Percentiles rank a stretch among this genome's conserved stretches.
Evolutionary conservation across 352 stramenopile genomes (phyloP).

Genomic region (Pythium aphanidermatum): DNA sequence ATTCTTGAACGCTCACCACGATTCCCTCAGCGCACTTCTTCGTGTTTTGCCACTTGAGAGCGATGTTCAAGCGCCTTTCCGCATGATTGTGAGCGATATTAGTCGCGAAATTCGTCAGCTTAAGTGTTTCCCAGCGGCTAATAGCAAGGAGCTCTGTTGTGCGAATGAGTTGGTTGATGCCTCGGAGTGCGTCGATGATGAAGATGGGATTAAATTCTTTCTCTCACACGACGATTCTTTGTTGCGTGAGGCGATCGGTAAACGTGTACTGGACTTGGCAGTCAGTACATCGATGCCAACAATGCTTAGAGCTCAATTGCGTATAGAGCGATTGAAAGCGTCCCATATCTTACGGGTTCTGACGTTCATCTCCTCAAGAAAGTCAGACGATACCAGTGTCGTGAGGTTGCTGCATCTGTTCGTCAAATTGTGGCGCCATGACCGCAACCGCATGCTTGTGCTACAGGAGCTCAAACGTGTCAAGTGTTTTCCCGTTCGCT

Average conservation of each 20-base stretch:
- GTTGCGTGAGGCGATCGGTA: constrained; percentile 29
- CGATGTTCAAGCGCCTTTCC: constrained; percentile 70
- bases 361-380: constrained; percentile 20
- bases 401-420: constrained; percentile 42
- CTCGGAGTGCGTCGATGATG: constrained; percentile 10
- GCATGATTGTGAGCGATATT: constrained; percentile 44
- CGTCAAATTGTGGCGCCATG: constrained; percentile 48
- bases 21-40: constrained; percentile 11
- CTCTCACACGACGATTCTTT: constrained; percentile 4
- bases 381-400: constrained; percentile 32
- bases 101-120: constrained; percentile 50
- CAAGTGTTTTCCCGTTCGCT: constrained; percentile 59
- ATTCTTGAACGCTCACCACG: background rate
- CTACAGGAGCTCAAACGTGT: constrained; percentile 64
- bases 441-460: constrained; percentile 38
- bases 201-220: constrained; percentile 10
- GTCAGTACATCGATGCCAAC: constrained; percentile 32
- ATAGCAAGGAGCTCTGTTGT: background rate
- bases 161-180: constrained; percentile 22
- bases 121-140: constrained; percentile 34
- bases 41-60: constrained; percentile 56
- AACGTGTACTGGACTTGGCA: constrained; percentile 40
- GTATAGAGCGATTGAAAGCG: constrained; percentile 54
- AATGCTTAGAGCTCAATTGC: constrained; percentile 50
- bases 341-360: constrained; percentile 61